These are phyloP conservation scores for Penicillium atrosanguineum DNA, from an alignment of 495 filamentous ascomycete genomes.

Conservation along the genomic window DNA sequence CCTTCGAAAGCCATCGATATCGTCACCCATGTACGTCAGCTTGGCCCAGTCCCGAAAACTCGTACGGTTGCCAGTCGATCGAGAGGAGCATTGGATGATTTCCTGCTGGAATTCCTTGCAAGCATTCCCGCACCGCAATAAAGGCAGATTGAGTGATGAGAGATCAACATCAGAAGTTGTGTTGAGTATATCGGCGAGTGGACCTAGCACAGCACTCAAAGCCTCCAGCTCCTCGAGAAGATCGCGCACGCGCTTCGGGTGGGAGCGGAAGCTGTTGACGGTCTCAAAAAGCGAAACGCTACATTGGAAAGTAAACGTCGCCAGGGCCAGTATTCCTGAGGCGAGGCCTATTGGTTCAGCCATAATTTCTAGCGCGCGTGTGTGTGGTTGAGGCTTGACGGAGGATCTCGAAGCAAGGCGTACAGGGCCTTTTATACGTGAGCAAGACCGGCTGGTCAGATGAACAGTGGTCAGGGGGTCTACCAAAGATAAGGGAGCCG, in stretches of 20 bases:
- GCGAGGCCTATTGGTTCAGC: too few relatives aligned
- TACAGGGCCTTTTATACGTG: too few relatives aligned
- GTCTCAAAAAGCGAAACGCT: neutral
- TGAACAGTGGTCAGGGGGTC: too few relatives aligned
- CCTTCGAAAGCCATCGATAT: conserved; percentile 30
- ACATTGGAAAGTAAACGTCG: too few relatives aligned
- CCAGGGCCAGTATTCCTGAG: too few relatives aligned
- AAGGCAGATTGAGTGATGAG: neutral
- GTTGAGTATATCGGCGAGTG: neutral
- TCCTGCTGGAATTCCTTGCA: neutral
- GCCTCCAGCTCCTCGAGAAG: neutral
- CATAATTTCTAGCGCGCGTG: too few relatives aligned
- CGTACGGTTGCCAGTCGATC: neutral
- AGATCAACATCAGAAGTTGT: neutral
- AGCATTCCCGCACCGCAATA: neutral
- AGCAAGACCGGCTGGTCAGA: too few relatives aligned
- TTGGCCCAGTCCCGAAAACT: conserved; percentile 33
- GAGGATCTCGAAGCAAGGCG: too few relatives aligned
- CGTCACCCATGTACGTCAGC: conserved; percentile 28
- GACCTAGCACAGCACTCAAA: neutral
- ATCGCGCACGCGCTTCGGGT: neutral
- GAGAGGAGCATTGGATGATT: neutral
- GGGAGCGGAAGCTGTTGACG: neutral
- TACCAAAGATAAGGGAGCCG: too few relatives aligned
- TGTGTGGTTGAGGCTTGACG: too few relatives aligned